A percentile compares a stretch with the other conserved stretches of the same genome.
phyloP scores from a whole-genome alignment of 78 protist species.

The Tieghemostelium lacteum region DNA sequence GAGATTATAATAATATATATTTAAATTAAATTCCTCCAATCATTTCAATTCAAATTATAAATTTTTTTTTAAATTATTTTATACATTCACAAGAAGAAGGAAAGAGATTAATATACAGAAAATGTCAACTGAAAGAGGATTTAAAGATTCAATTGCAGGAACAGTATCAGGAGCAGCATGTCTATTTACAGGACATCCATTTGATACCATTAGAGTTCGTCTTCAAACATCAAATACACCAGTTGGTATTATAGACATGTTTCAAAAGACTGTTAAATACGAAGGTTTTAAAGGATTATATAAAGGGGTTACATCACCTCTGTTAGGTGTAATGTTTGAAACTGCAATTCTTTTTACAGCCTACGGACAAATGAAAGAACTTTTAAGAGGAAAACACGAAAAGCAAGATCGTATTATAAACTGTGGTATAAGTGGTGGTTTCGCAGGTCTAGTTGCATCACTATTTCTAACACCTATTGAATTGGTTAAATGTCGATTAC shows the following conservation, averaged over 20 bases:
- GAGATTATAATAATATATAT: too few relatives aligned
- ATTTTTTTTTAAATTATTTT: too few relatives aligned
- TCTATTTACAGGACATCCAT: slow-evolving; percentile 74
- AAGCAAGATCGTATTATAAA: slow-evolving; percentile 2
- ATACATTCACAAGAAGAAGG: too few relatives aligned
- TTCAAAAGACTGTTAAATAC: slow-evolving; percentile 42
- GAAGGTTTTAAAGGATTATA: slow-evolving; percentile 65
- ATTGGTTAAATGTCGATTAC: slow-evolving; percentile 69
- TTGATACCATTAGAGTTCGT: slow-evolving; percentile 70
- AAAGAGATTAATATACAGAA: too few relatives aligned
- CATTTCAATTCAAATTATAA: too few relatives aligned
- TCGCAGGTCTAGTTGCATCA: slow-evolving; percentile 42
- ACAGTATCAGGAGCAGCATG: slow-evolving; percentile 73
- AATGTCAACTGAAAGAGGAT: slow-evolving; percentile 45
- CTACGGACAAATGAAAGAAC: slow-evolving; percentile 63
- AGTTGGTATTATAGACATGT: slow-evolving; percentile 35
- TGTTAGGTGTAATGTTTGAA: slow-evolving; percentile 68
- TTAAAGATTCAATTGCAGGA: slow-evolving; percentile 62
- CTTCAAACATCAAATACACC: slow-evolving; percentile 57
- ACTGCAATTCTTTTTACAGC: slow-evolving; percentile 56
- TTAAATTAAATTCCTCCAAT: too few relatives aligned
- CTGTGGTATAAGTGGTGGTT: slow-evolving; percentile 36
- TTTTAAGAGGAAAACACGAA: slow-evolving; percentile 3
- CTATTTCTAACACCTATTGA: slow-evolving; percentile 60
- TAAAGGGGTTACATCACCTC: slow-evolving; percentile 64